Evolutionary conservation across 2,329 filamentous ascomycete species (phyloP), one percentile per base, ranked within the genome.

Genomic region (Teratosphaeria nubilosa): DNA sequence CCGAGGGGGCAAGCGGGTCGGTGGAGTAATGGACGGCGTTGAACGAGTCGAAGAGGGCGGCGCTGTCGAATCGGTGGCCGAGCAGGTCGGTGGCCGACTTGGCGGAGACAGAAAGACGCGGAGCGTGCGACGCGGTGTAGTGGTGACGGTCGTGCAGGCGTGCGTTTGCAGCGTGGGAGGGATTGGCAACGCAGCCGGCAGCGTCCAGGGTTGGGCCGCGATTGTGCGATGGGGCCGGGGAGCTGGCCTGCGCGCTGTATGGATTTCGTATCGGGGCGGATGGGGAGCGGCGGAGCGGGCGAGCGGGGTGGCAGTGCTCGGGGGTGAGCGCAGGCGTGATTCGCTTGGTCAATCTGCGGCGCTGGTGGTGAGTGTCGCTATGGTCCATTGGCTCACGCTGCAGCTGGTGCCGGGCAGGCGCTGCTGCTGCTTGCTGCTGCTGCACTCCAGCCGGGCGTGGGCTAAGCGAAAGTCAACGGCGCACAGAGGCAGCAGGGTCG

Each of bases 61-160:
- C 68, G 57, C 68, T 66, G 69, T 74, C 73, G 68, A 77, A 76
- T 60, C 72, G 69, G 60, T 68, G 65, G 58, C 75, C 75, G 58
- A 74, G 66, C 54, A 75, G 68, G 56, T 73, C 71, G 56, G 64
- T 60, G 24, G 66, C 65, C 56, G 65, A 62, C 65, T 69, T 66
- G 52, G 70, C 69, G 54, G 66, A 69, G 58, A 71, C 63, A 31
- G 70, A 70, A 59, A 64, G 62, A 22, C 65, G 68, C 5, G 58
- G 45, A 48, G 41, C 20, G 41, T 48, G 41, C n/a, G 41, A 48
- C n/a, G 41, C n/a, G 3, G 41, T 2, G 13, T 57, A 25, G 27
- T 55, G 51, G 31, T 54, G 30, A 22, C 30, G 14, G 13, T 25
- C 25, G 22, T 51, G 34, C 14, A 50, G 20, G 14, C 50, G 14